A percentile compares a stretch with the other conserved stretches of the same genome.
Conservation (phyloP, 805 yeast species). For the Sugiyamaella lignohabitans region DNA sequence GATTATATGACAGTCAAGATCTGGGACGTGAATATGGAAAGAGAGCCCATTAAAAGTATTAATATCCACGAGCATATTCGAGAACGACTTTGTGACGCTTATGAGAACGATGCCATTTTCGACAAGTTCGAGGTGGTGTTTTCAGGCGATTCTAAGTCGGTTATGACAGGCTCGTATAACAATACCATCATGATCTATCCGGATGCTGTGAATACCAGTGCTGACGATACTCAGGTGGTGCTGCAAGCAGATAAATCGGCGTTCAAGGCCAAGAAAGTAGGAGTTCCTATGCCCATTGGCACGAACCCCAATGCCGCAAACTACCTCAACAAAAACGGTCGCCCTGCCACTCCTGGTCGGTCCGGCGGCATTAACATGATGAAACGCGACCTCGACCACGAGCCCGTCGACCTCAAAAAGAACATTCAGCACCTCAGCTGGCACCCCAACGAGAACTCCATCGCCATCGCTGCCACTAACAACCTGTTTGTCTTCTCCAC, state of each 20-base stretch:
- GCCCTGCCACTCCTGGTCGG: slow-evolving; percentile 12
- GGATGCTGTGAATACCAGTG: slow-evolving; percentile 43
- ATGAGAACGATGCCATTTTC: slow-evolving; percentile 96
- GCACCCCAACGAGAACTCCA: slow-evolving; percentile 96
- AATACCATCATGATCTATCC: slow-evolving; percentile 97
- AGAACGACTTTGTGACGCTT: slow-evolving; percentile 90
- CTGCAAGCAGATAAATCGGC: slow-evolving; percentile 98
- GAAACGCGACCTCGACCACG: slow-evolving; percentile 62
- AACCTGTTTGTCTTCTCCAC: slow-evolving; percentile 45
- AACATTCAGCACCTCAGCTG: slow-evolving; percentile 92
- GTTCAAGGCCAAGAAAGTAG: slow-evolving; percentile 70
- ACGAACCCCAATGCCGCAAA: slow-evolving; percentile 3
- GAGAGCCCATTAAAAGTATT: slow-evolving; percentile 87
- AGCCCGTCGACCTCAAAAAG: slow-evolving; percentile 86
- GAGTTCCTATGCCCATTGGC: slow-evolving; percentile 40
- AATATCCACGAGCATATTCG: slow-evolving; percentile 93
- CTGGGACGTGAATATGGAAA: slow-evolving; percentile 98
- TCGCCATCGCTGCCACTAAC: slow-evolving; percentile 97
- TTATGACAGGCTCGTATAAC: slow-evolving; percentile 96
- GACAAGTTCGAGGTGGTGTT: slow-evolving; percentile 97
- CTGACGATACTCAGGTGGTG: slow-evolving; percentile 57
- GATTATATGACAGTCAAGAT: slow-evolving; percentile 96
- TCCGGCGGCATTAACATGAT: slow-evolving; percentile 36
- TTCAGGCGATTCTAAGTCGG: slow-evolving; percentile 83
- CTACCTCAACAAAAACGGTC: slow-evolving; percentile 6